phyloP scores from a whole-genome alignment of 2,329 filamentous ascomycete genomes.

The Dactylonectria macrodidyma region DNA sequence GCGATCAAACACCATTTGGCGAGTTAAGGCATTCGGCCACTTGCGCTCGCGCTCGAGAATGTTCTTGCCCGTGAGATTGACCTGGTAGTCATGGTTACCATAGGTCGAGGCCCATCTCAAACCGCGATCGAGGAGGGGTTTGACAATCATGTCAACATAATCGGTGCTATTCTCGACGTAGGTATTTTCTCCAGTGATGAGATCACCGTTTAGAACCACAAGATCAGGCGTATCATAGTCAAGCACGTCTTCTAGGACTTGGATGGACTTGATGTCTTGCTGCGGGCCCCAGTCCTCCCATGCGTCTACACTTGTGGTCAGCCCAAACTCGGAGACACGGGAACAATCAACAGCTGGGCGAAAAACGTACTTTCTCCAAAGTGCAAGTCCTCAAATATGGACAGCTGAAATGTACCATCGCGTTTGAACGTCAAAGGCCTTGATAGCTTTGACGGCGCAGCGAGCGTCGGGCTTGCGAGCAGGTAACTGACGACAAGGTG shows the following conservation, averaged over 20 bases:
- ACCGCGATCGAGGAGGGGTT: constrained; percentile 66
- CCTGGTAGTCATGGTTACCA: constrained; percentile 77
- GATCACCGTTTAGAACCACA: constrained; percentile 78
- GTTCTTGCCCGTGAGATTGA: constrained; percentile 55
- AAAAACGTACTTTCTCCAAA: constrained; percentile 46
- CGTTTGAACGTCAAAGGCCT: neutral
- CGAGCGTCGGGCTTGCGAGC: neutral
- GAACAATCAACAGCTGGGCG: no score
- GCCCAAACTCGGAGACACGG: neutral
- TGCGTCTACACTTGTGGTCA: constrained; percentile 29
- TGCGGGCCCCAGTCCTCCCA: constrained; percentile 48
- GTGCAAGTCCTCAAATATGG: constrained; percentile 38
- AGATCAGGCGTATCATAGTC: constrained; percentile 62
- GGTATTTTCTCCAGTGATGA: constrained; percentile 77
- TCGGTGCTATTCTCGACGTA: constrained; percentile 64
- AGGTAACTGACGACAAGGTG: neutral
- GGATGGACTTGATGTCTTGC: constrained; percentile 54
- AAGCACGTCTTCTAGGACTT: constrained; percentile 54
- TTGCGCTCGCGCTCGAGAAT: constrained; percentile 45
- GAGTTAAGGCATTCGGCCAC: constrained; percentile 43
- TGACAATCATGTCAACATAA: constrained; percentile 71
- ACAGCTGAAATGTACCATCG: constrained; percentile 36
- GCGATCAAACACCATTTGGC: constrained; percentile 36
- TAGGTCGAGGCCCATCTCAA: constrained; percentile 77
- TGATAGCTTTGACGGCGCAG: neutral